These are phyloP conservation scores for Garcileccinum viscosum DNA, from an alignment of 1,284 basidiomycete genomes.

Conservation along the genomic window DNA sequence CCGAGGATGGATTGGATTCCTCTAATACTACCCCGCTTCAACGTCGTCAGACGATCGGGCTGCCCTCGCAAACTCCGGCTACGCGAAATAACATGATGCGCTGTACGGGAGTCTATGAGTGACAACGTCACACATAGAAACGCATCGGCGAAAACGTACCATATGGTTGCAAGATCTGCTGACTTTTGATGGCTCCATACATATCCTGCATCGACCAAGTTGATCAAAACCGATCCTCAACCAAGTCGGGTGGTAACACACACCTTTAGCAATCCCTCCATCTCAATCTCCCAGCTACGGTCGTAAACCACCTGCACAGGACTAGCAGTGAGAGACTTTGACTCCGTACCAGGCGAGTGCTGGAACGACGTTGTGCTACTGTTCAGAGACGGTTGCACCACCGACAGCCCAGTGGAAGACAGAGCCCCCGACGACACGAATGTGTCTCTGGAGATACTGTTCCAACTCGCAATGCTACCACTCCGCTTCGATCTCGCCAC, in stretches of 20 bases:
- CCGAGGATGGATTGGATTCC: slow-evolving; percentile 82
- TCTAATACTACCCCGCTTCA: slow-evolving; percentile 89
- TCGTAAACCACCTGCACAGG: slow-evolving; percentile 55
- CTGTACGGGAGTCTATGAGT: slow-evolving; percentile 57
- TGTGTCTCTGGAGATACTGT: slow-evolving; percentile 70
- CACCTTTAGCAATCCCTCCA: slow-evolving; percentile 87
- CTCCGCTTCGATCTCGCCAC: slow-evolving; percentile 71
- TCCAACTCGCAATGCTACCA: slow-evolving; percentile 84
- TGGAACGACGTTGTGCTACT: slow-evolving; percentile 48
- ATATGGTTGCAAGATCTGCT: slow-evolving; percentile 88
- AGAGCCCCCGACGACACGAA: slow-evolving; percentile 48
- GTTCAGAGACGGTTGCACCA: slow-evolving; percentile 41
- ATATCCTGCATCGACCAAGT: slow-evolving; percentile 73
- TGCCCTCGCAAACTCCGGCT: slow-evolving; percentile 72
- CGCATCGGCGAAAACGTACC: slow-evolving; percentile 49
- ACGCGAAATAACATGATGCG: slow-evolving; percentile 52
- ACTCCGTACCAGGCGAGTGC: slow-evolving; percentile 48
- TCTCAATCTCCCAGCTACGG: slow-evolving; percentile 81
- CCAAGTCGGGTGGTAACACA: slow-evolving; percentile 17
- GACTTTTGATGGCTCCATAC: slow-evolving; percentile 88
- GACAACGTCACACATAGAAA: slow-evolving; percentile 42
- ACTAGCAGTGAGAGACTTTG: slow-evolving; percentile 41
- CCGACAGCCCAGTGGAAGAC: slow-evolving; percentile 42
- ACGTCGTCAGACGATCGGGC: slow-evolving; percentile 73
- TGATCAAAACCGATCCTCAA: slow-evolving; percentile 13